Conservation (phyloP, 495 filamentous ascomycete species). For the Lasiosphaeris hirsuta region DNA sequence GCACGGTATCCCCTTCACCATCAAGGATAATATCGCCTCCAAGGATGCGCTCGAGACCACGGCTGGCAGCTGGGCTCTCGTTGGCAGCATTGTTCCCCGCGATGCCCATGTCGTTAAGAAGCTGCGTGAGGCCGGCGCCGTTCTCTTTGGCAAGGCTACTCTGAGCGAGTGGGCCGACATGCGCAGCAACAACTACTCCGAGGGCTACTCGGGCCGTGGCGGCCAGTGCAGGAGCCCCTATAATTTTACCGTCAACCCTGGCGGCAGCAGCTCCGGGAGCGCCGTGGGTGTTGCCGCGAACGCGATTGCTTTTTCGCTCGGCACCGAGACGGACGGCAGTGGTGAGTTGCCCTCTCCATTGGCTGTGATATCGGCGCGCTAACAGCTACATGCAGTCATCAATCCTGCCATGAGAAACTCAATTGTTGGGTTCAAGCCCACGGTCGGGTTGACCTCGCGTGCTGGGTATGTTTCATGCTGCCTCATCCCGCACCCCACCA, state of each 20-base stretch:
- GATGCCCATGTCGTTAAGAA: constrained; percentile 60
- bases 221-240: constrained; percentile 65
- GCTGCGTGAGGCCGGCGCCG: constrained; percentile 62
- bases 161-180: constrained; percentile 72
- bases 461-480: constrained; percentile 28
- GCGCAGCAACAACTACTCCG: constrained; percentile 66
- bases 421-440: constrained; percentile 62
- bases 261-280: constrained; percentile 62
- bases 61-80: constrained; percentile 49
- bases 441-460: constrained; percentile 64
- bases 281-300: constrained; percentile 62
- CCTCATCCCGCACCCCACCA: background rate
- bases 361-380: background rate
- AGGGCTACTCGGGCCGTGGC: constrained; percentile 64
- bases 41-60: constrained; percentile 48
- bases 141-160: constrained; percentile 66
- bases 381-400: constrained; percentile 45
- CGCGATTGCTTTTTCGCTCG: constrained; percentile 57
- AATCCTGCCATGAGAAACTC: constrained; percentile 66
- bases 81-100: constrained; percentile 61
- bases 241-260: constrained; percentile 67
- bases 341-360: constrained; percentile 14
- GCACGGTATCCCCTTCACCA: constrained; percentile 69
- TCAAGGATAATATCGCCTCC: constrained; percentile 55
- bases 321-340: constrained; percentile 74